Base-by-base conservation (phyloP, 129 eudicot genomes). In the Artemisia annua region DNA sequence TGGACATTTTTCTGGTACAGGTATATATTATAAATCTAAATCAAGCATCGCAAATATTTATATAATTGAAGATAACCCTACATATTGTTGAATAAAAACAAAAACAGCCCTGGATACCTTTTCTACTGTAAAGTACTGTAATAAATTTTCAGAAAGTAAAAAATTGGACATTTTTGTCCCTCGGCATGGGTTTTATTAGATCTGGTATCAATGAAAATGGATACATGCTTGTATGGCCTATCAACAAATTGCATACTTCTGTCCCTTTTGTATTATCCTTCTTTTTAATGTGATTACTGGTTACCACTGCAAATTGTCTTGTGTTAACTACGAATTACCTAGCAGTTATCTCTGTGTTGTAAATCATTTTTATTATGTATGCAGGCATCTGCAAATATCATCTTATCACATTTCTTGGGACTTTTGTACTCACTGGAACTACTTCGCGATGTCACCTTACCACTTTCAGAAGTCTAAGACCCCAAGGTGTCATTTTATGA, bases 1-100 rank as follows among this genome's bases (percentile, higher is more conserved):
- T 89, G 87, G 96, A 92, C 66, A 95, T 92, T 44, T 92, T 92
- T 84, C 73, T 89, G 81, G 98, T 92, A 53, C 98, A 92, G 96
- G 96, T 89, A 87, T 89, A 86, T 48, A 49, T 35, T 62, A 55
- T 57, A 5, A 18, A 7, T 18, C 57, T n/a, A n/a, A 35, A 32
- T 50, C 32, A 61, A 50, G 19, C 44, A 48, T 30, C 30, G 8
- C 30, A 20, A 19, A 16, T 17, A 11, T 39, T 39, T 39, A 39
- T 39, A 39, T 39, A 39, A 39, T 39, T 39, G 46, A 7, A 7
- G 46, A 39, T 39, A 39, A 8, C 46, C 10, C 46, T 39, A 35
- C 43, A 35, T 35, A 35, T 35, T 35, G 43, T 35, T 39, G 46
- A 39, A 39, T 39, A 1, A 39, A 39, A 39, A 9, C 7, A 39